phyloP scores from a whole-genome alignment of 768 basidiomycete genomes.

The Serendipita indica region DNA sequence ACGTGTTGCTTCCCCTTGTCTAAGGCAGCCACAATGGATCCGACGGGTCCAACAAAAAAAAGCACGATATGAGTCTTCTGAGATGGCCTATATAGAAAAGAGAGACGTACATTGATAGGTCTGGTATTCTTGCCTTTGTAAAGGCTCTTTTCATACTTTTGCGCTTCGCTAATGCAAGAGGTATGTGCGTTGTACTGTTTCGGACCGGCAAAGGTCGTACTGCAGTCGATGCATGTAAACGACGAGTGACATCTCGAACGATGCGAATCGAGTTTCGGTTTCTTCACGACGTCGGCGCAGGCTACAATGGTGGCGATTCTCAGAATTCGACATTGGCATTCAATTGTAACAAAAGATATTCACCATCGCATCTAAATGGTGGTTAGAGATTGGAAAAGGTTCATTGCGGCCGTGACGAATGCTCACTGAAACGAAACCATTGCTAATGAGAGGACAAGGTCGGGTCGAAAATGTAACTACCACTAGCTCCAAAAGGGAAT shows the following conservation, averaged over 20 bases:
- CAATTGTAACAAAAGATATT: neutral
- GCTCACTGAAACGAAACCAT: conserved; percentile 70
- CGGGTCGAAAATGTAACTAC: neutral
- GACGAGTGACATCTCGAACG: conserved; percentile 41
- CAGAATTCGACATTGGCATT: neutral
- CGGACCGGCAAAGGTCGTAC: conserved; percentile 63
- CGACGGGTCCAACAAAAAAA: conserved; percentile 13
- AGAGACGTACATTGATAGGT: conserved; percentile 26
- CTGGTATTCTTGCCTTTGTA: conserved; percentile 78
- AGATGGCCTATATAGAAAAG: conserved; percentile 12
- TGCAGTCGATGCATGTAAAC: conserved; percentile 80
- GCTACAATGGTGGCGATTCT: conserved; percentile 25
- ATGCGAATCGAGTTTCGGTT: conserved; percentile 72
- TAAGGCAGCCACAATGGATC: conserved; percentile 12
- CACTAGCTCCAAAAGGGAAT: neutral
- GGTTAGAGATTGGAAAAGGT: conserved; percentile 11
- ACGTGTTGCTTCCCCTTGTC: conserved; percentile 16
- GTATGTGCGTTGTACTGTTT: conserved; percentile 70
- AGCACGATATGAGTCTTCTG: conserved; percentile 8
- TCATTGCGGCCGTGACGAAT: conserved; percentile 4
- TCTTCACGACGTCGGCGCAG: conserved; percentile 81
- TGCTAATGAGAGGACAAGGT: neutral
- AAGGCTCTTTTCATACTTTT: conserved; percentile 80
- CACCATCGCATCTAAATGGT: conserved; percentile 55
- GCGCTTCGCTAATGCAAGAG: conserved; percentile 75